A percentile compares a stretch with the other conserved stretches of the same genome.
Evolutionary conservation across 208 protist species (phyloP).

Genomic region (Wallacemonas collosoma): DNA sequence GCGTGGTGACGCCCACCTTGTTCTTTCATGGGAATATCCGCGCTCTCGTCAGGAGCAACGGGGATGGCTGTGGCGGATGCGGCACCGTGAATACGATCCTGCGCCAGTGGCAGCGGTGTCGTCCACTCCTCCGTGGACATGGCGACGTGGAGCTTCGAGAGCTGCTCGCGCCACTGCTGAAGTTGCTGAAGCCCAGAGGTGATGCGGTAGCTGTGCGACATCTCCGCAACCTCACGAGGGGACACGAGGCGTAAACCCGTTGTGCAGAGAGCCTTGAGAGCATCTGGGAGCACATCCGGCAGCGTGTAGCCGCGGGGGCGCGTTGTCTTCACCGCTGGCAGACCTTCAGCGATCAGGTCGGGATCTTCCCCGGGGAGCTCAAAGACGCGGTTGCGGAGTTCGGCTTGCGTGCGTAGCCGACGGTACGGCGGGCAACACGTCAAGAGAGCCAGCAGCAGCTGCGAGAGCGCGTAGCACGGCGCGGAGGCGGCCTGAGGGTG

Average conservation of each 20-base stretch:
- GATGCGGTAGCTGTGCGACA: neutral
- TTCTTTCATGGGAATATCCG: neutral
- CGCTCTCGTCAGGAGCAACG: neutral
- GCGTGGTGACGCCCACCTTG: neutral
- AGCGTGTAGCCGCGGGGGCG: constrained; percentile 35
- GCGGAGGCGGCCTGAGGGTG: constrained; percentile 57
- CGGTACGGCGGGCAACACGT: constrained; percentile 55
- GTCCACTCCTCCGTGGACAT: constrained; percentile 8
- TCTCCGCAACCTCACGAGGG: neutral
- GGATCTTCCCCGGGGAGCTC: constrained; percentile 3
- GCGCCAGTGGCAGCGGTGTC: neutral
- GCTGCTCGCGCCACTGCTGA: constrained; percentile 15
- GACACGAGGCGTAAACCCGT: constrained; percentile 5
- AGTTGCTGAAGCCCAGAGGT: neutral
- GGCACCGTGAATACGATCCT: neutral
- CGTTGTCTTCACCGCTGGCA: constrained; percentile 23
- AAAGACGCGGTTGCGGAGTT: constrained; percentile 36
- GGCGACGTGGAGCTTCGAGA: neutral
- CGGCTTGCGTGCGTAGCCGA: constrained; percentile 25
- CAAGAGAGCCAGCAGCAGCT: constrained; percentile 59
- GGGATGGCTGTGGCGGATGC: neutral
- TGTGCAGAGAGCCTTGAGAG: constrained; percentile 16
- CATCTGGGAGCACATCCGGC: constrained; percentile 28
- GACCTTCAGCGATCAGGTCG: constrained; percentile 3
- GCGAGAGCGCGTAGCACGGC: constrained; percentile 54